Evolutionary conservation across 805 yeast species (phyloP).

Genomic region (Candida oleophila): DNA sequence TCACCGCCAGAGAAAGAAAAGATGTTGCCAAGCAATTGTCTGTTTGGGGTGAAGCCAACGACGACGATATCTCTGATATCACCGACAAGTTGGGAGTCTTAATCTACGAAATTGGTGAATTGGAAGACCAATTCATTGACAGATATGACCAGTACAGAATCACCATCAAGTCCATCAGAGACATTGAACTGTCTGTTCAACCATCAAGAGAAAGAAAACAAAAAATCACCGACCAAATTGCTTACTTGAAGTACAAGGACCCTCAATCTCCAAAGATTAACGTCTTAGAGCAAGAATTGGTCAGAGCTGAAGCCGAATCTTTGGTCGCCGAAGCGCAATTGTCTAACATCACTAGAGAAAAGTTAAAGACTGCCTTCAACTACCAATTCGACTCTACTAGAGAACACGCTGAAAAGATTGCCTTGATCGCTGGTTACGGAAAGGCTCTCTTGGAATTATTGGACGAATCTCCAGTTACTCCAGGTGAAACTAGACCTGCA

Average conservation of each 20-base stretch:
- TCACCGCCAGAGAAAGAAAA: constrained; percentile 90
- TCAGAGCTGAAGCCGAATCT: constrained; percentile 98
- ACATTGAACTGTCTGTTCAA: constrained; percentile 96
- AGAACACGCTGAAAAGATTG: constrained; percentile 94
- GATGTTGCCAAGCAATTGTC: constrained; percentile 97
- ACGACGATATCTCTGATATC: constrained; percentile 94
- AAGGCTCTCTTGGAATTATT: constrained; percentile 93
- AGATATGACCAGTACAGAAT: constrained; percentile 97
- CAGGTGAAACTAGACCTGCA: constrained; percentile 98
- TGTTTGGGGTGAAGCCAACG: constrained; percentile 96
- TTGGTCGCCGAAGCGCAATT: constrained; percentile 98
- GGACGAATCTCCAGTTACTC: constrained; percentile 96
- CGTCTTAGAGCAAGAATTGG: constrained; percentile 96
- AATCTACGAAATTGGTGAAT: constrained; percentile 93
- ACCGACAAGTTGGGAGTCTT: constrained; percentile 97
- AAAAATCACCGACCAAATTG: constrained; percentile 96
- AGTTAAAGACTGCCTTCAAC: constrained; percentile 94
- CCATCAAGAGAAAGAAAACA: constrained; percentile 98
- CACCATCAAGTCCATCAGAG: constrained; percentile 90
- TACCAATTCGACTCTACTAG: constrained; percentile 95
- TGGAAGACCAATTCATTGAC: constrained; percentile 97
- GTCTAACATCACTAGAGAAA: constrained; percentile 96
- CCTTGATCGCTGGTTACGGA: constrained; percentile 98
- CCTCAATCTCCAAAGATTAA: constrained; percentile 96
- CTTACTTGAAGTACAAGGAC: constrained; percentile 96